Conservation (phyloP, 768 basidiomycete species). For the Pleurotus platypus region DNA sequence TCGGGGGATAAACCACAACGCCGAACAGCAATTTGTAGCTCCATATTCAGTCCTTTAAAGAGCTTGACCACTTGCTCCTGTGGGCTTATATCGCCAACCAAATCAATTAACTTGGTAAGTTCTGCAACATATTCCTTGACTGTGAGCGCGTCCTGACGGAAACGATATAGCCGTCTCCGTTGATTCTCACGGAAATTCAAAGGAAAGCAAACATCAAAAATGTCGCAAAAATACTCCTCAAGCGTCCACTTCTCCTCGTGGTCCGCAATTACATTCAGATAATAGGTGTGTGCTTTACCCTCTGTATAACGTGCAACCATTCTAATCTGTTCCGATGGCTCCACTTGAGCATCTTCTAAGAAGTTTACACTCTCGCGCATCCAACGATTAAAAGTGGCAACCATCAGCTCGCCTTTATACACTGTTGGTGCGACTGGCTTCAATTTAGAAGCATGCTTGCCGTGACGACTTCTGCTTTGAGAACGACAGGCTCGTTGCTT, state of each 20-base stretch:
- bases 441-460: no score
- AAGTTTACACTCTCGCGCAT: background rate
- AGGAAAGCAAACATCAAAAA: constrained; percentile 33
- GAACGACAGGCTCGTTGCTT: no score
- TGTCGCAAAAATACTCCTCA: constrained; percentile 20
- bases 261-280: constrained; percentile 16
- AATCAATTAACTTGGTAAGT: constrained; percentile 22
- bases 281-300: constrained; percentile 26
- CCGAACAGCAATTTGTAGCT: constrained; percentile 27
- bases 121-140: constrained; percentile 27
- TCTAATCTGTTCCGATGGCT: background rate
- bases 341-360: background rate
- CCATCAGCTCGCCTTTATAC: background rate
- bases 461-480: no score
- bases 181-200: constrained; percentile 13
- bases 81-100: constrained; percentile 22
- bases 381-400: background rate
- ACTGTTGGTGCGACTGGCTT: no score
- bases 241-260: constrained; percentile 17
- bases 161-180: constrained; percentile 14
- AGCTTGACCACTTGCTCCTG: constrained; percentile 26
- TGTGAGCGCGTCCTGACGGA: constrained; percentile 18
- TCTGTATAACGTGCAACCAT: background rate
- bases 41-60: constrained; percentile 24
- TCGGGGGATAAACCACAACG: constrained; percentile 22